phyloP scores from a whole-genome alignment of 1,139 yeast genomes.

The Ogataea hybrid region DNA sequence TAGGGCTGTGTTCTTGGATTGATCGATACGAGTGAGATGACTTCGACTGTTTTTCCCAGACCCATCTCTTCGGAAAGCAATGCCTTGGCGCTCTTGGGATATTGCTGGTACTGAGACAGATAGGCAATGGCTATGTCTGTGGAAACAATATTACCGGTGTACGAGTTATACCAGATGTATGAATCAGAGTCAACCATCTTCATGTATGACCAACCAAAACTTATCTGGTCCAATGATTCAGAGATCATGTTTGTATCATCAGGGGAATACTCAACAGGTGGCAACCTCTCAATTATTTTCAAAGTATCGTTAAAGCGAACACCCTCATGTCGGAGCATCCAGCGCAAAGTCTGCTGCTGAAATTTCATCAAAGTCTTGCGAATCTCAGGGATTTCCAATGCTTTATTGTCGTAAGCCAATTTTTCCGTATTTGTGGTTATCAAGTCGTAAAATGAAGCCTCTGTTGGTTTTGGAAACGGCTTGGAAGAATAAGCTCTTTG shows the following conservation, averaged over 20 bases:
- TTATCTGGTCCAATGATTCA: slow-evolving; percentile 36
- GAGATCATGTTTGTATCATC: slow-evolving; percentile 19
- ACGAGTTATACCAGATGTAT: slow-evolving; percentile 46
- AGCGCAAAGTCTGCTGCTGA: slow-evolving; percentile 61
- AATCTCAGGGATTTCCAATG: slow-evolving; percentile 20
- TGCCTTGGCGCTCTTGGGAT: slow-evolving; percentile 43
- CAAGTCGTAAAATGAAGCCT: slow-evolving; percentile 33
- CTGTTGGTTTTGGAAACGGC: slow-evolving; percentile 21
- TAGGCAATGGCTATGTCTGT: slow-evolving; percentile 34
- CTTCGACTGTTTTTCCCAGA: slow-evolving; percentile 88
- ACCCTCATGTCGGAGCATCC: slow-evolving; percentile 65
- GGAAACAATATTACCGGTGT: slow-evolving; percentile 46
- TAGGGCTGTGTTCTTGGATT: slow-evolving; percentile 44
- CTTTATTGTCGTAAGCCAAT: slow-evolving; percentile 12
- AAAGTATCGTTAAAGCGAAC: slow-evolving; percentile 38
- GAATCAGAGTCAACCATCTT: slow-evolving; percentile 11
- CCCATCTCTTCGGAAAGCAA: slow-evolving; percentile 95
- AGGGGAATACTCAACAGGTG: slow-evolving; percentile 12
- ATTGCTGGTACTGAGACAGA: slow-evolving; percentile 13
- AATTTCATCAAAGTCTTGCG: slow-evolving; percentile 36
- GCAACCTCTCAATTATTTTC: slow-evolving; percentile 16
- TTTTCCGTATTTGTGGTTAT: slow-evolving; percentile 31
- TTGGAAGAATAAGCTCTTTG: slow-evolving; percentile 13
- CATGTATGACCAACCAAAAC: slow-evolving; percentile 53
- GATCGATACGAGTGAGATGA: slow-evolving; percentile 59